Percentiles rank a stretch among this genome's conserved stretches.
Conservation (phyloP, 2,329 filamentous ascomycete species). For the Annulohypoxylon truncatum region DNA sequence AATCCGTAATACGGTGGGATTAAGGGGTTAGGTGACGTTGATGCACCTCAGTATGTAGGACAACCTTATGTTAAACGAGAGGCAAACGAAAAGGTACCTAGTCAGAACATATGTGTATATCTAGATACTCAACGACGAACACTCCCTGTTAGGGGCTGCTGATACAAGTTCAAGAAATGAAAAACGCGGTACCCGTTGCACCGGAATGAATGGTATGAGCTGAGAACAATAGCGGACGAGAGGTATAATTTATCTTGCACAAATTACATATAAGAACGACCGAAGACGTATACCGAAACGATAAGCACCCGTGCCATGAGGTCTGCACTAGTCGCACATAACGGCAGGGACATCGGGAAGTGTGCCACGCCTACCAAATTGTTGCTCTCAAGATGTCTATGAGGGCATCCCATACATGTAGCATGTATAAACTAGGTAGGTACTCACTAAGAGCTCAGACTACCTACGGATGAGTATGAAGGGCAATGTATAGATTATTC, state of each 20-base stretch:
- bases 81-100: background rate
- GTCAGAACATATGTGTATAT: background rate
- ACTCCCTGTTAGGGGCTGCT: background rate
- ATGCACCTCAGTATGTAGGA: background rate
- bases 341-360: conserved; percentile 47
- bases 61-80: background rate
- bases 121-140: background rate
- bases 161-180: background rate
- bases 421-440: conserved; percentile 1
- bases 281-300: conserved; percentile 10
- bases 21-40: background rate
- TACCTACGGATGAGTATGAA: conserved; percentile 9
- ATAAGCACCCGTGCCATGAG: conserved; percentile 12
- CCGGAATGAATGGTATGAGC: background rate
- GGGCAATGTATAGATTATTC: background rate
- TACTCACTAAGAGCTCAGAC: background rate
- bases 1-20: conserved; percentile 2
- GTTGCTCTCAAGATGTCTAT: conserved; percentile 3
- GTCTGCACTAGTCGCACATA: conserved; percentile 25
- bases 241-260: conserved; percentile 22
- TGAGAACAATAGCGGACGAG: conserved; percentile 2
- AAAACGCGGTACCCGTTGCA: background rate
- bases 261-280: conserved; percentile 20
- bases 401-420: background rate
- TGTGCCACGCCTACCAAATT: conserved; percentile 25